Conservation (phyloP, 2,329 filamentous ascomycete species). For the Aureobasidium namibiae region DNA sequence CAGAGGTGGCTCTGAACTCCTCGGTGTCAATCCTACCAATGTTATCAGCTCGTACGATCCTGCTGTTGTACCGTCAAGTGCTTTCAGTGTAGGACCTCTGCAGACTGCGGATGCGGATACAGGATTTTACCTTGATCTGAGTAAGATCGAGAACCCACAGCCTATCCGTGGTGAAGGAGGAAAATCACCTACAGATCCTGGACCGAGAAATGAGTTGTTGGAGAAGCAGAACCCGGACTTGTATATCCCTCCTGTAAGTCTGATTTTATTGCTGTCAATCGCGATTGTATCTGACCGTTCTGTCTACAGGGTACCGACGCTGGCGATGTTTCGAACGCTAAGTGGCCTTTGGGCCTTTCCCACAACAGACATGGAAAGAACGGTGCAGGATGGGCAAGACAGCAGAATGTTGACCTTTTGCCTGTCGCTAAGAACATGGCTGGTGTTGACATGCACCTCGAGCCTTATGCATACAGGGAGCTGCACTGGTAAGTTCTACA, state of each 20-base stretch:
- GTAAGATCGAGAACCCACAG: conserved; percentile 32
- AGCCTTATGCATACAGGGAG: conserved; percentile 27
- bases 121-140: conserved; percentile 32
- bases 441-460: conserved; percentile 35
- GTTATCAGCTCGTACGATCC: conserved; percentile 24
- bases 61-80: conserved; percentile 26
- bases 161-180: conserved; percentile 29
- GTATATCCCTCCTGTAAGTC: conserved; percentile 23
- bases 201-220: conserved; percentile 26
- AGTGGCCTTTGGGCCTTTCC: conserved; percentile 35
- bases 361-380: conserved; percentile 33
- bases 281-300: background rate
- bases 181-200: conserved; percentile 32
- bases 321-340: conserved; percentile 32
- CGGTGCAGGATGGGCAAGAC: conserved; percentile 33
- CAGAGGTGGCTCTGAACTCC: conserved; percentile 25
- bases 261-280: background rate
- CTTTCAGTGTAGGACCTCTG: conserved; percentile 30
- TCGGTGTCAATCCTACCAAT: conserved; percentile 28
- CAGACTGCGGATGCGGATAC: conserved; percentile 30
- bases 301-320: conserved; percentile 28
- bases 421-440: conserved; percentile 35
- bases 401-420: conserved; percentile 32
- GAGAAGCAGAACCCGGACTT: conserved; percentile 34
- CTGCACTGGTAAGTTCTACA: conserved; percentile 22